Conservation (phyloP, 164 flowering plant species). For the Warburgia ugandensis region DNA sequence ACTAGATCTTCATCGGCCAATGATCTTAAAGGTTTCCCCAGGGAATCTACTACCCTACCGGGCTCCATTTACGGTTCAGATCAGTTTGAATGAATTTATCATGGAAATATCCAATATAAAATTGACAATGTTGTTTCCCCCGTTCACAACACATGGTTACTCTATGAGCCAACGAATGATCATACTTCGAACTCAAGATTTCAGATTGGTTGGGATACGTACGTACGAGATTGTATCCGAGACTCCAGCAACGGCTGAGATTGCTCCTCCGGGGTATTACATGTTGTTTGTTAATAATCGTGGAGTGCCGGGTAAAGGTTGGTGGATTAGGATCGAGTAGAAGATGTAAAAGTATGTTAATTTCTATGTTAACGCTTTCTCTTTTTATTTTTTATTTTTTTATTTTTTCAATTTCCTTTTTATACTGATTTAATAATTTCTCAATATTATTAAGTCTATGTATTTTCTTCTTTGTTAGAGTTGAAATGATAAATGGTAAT, state of each 20-base stretch:
- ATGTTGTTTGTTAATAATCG: conserved; percentile 42
- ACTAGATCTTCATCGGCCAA: conserved; percentile 18
- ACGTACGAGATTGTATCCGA: conserved; percentile 10
- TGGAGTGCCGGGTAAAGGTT: conserved; percentile 44
- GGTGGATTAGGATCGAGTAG: conserved; percentile 35
- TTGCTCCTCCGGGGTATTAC: conserved; percentile 62
- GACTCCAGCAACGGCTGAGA: conserved; percentile 21
- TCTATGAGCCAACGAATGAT: conserved; percentile 67
- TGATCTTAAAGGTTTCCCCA: conserved; percentile 2
- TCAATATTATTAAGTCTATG: too few relatives aligned
- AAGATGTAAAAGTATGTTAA: not conserved
- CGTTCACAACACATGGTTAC: conserved; percentile 78
- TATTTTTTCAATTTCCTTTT: too few relatives aligned
- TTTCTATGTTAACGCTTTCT: too few relatives aligned
- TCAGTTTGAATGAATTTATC: not conserved
- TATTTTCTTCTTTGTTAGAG: too few relatives aligned
- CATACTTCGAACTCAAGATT: conserved; percentile 11
- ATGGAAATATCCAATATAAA: conserved; percentile 12
- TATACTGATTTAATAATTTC: too few relatives aligned
- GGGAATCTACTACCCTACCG: conserved; percentile 24
- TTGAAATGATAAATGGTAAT: too few relatives aligned
- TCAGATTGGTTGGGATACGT: not conserved
- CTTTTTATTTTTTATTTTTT: not conserved
- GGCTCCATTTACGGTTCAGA: conserved; percentile 11
- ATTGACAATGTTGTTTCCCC: conserved; percentile 59